phyloP scores from a whole-genome alignment of 2,329 filamentous ascomycete genomes.

The Arthrinium puccinioides region DNA sequence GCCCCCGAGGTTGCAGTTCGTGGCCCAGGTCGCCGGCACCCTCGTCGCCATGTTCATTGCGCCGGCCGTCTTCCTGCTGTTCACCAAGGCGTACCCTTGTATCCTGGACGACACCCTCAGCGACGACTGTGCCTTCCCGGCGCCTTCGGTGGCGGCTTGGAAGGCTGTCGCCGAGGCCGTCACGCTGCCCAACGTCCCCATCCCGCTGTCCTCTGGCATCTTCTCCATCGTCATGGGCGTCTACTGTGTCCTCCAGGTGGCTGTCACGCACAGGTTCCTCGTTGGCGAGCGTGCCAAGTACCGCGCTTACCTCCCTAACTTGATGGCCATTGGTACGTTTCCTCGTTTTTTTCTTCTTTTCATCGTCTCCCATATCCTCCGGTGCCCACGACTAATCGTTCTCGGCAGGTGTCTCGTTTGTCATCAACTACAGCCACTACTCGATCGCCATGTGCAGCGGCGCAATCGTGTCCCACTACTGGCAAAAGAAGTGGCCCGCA shows the following conservation, averaged over 20 bases:
- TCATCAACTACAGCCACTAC: conserved; percentile 49
- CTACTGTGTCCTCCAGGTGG: conserved; percentile 36
- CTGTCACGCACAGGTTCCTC: conserved; percentile 48
- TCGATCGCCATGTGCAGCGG: conserved; percentile 51
- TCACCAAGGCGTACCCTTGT: conserved; percentile 62
- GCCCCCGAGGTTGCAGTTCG: conserved; percentile 57
- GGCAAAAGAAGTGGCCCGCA: conserved; percentile 44
- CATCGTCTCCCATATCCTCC: no score
- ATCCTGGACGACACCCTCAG: conserved; percentile 35
- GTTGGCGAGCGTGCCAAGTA: conserved; percentile 40
- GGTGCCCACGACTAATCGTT: no score
- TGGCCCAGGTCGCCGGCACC: conserved; percentile 56
- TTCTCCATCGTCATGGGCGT: conserved; percentile 49
- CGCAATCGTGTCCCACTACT: conserved; percentile 43
- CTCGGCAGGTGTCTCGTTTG: conserved; percentile 52
- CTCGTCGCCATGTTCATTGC: conserved; percentile 59
- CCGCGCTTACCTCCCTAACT: conserved; percentile 51
- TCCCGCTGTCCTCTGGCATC: conserved; percentile 46
- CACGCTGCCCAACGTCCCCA: conserved; percentile 47
- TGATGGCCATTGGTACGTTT: conserved; percentile 47
- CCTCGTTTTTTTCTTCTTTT: no score
- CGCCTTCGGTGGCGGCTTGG: conserved; percentile 60
- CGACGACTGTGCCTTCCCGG: conserved; percentile 50
- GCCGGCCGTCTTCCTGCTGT: conserved; percentile 61
- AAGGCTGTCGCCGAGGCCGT: conserved; percentile 56